Evolutionary conservation across 2,329 filamentous ascomycete species (phyloP).

Genomic region (Fusarium abutilonis): DNA sequence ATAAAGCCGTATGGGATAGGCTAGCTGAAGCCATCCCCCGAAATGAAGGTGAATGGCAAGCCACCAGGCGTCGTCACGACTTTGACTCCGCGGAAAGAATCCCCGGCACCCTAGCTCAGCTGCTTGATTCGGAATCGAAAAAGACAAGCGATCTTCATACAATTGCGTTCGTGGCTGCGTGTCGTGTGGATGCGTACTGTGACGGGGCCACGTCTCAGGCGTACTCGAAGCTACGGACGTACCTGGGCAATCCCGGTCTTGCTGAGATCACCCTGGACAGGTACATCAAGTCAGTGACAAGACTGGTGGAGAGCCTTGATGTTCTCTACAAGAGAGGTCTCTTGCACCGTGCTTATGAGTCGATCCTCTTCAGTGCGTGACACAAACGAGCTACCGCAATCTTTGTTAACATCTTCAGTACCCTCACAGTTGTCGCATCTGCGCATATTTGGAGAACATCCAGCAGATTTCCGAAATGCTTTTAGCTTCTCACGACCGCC

Average conservation of each 20-base stretch:
- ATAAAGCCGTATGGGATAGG: background rate
- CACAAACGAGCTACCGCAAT: no score
- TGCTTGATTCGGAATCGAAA: background rate
- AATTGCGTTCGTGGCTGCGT: background rate
- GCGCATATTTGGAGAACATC: background rate
- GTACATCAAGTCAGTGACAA: no score
- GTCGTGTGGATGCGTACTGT: background rate
- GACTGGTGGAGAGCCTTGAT: no score
- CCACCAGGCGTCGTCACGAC: background rate
- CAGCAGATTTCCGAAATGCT: background rate
- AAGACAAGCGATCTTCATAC: background rate
- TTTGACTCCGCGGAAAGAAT: conserved; percentile 1
- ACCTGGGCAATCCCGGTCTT: background rate
- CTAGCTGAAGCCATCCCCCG: background rate
- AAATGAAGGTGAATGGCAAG: background rate
- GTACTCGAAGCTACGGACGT: background rate
- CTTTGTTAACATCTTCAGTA: no score
- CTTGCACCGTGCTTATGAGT: no score
- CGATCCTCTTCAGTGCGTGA: no score
- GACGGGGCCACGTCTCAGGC: background rate
- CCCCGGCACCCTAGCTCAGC: background rate
- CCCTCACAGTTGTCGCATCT: background rate
- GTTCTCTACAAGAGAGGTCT: no score
- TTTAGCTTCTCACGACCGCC: no score
- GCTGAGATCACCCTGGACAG: no score